Evolutionary conservation across 2,329 filamentous ascomycete genomes (phyloP).

Genomic region (Colletotrichum sp.): DNA sequence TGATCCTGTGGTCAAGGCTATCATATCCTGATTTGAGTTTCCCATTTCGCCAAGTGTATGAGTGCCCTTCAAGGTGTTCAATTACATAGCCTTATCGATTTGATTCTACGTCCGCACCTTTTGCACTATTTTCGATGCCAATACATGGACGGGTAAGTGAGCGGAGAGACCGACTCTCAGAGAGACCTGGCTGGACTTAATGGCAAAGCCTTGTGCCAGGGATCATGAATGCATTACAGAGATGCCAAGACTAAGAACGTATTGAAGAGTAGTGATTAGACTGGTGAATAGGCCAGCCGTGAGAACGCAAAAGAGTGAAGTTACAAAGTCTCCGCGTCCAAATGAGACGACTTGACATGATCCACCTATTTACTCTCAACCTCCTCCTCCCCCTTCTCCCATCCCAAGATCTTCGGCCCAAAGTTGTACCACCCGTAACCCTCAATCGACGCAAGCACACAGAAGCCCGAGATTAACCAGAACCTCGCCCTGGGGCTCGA

Average conservation of each 20-base stretch:
- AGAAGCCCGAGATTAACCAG: constrained; percentile 18
- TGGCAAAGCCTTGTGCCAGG: background rate
- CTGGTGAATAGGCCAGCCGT: background rate
- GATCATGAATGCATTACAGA: background rate
- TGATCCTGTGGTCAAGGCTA: background rate
- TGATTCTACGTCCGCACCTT: background rate
- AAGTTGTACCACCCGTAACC: constrained; percentile 25
- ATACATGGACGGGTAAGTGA: background rate
- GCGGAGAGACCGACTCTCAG: background rate
- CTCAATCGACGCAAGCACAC: constrained; percentile 22
- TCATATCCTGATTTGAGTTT: background rate
- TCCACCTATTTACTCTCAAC: background rate
- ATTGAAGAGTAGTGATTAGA: background rate
- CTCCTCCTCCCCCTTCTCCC: background rate
- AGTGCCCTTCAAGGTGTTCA: background rate
- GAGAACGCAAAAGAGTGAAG: background rate
- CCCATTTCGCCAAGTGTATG: background rate
- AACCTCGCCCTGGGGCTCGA: constrained; percentile 24
- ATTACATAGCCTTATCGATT: background rate
- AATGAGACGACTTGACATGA: background rate
- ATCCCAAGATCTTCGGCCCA: constrained; percentile 26
- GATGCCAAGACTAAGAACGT: background rate
- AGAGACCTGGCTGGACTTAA: background rate
- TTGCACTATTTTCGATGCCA: background rate
- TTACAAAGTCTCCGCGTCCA: background rate